Percentiles rank a stretch among this genome's conserved stretches.
Evolutionary conservation across 2,329 filamentous ascomycete genomes (phyloP).

Genomic region (Colletotrichum sp.): DNA sequence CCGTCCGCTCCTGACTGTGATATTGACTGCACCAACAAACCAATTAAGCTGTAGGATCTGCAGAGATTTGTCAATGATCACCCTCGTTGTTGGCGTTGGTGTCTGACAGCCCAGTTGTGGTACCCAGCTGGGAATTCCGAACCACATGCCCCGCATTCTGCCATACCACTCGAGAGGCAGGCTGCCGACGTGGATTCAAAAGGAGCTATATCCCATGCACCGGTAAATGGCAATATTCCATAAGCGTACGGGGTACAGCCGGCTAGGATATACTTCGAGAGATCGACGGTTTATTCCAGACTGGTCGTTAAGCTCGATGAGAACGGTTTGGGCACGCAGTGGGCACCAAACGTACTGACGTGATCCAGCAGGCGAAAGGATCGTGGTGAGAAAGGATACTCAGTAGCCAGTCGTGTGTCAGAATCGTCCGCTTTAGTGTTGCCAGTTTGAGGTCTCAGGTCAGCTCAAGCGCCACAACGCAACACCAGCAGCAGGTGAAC

Average conservation of each 20-base stretch:
- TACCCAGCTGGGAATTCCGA: neutral
- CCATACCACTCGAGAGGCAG: neutral
- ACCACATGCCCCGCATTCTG: neutral
- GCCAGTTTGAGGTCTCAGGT: neutral
- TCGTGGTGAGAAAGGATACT: neutral
- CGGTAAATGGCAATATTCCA: neutral
- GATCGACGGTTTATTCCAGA: neutral
- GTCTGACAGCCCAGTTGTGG: neutral
- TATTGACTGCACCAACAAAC: neutral
- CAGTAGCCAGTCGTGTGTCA: neutral
- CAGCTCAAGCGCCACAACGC: neutral
- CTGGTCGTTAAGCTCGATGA: neutral
- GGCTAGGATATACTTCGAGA: neutral
- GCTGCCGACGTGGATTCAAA: neutral
- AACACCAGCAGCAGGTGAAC: neutral
- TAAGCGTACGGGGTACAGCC: neutral
- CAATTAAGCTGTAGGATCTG: neutral
- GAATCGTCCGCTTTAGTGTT: neutral
- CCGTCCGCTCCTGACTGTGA: accelerated
- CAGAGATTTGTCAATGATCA: neutral
- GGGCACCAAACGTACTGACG: neutral
- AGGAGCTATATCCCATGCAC: neutral
- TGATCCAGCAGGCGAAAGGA: neutral
- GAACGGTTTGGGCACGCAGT: neutral
- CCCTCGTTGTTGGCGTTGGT: neutral